Percentiles rank a stretch among this genome's conserved stretches.
phyloP scores from a whole-genome alignment of 2,329 filamentous ascomycete species.

The Diaporthe batatas region DNA sequence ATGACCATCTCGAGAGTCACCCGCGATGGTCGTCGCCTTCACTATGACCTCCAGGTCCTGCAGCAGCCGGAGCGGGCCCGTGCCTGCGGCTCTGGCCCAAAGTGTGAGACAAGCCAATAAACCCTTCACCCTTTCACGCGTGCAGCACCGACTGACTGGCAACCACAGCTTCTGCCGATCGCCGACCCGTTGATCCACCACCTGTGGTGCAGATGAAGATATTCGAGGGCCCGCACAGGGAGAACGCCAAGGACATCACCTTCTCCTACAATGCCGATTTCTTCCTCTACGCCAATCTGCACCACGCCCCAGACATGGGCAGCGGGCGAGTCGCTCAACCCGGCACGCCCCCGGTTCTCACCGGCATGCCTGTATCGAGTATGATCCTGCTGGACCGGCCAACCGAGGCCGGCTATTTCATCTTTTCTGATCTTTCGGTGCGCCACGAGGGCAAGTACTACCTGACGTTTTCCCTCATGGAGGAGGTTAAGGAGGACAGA shows the following conservation, averaged over 20 bases:
- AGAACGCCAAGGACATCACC: constrained; percentile 78
- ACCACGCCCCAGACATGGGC: constrained; percentile 86
- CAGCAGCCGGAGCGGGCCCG: constrained; percentile 95
- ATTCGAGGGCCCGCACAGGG: constrained; percentile 77
- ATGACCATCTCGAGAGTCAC: constrained; percentile 61
- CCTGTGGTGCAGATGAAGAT: constrained; percentile 94
- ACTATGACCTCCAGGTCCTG: constrained; percentile 86
- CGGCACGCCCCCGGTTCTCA: constrained; percentile 84
- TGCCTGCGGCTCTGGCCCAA: constrained; percentile 94
- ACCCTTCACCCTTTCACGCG: constrained; percentile 46
- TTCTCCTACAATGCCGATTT: constrained; percentile 97
- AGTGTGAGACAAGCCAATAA: constrained; percentile 74
- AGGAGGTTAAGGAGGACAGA: constrained; percentile 88
- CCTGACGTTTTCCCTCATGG: constrained; percentile 93
- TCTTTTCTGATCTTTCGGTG: constrained; percentile 96
- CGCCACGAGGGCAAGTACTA: constrained; percentile 94
- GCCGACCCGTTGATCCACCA: constrained; percentile 92
- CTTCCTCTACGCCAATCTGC: constrained; percentile 94
- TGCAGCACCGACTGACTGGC: constrained; percentile 39
- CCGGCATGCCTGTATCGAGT: constrained; percentile 93
- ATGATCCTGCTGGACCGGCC: constrained; percentile 97
- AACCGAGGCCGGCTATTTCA: constrained; percentile 85
- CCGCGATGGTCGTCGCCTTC: constrained; percentile 80
- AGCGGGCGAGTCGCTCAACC: constrained; percentile 79
- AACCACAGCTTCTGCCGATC: constrained; percentile 80